Evolutionary conservation across 139 green algal species (phyloP), one percentile per base, ranked within the genome.

Genomic region (Coelastrella sp.): DNA sequence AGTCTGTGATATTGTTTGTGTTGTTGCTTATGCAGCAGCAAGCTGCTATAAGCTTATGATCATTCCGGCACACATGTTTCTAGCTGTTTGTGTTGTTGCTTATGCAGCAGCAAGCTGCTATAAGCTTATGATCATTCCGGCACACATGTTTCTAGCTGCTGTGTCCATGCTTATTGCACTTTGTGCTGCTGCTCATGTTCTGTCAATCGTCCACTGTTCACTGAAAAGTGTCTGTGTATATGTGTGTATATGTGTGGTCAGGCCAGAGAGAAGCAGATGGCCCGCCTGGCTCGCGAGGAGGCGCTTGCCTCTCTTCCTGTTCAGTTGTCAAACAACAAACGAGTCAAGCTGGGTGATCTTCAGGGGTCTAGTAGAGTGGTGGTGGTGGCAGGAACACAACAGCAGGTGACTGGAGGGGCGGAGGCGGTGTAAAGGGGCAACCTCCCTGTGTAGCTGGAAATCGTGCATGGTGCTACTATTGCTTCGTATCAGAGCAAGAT

Each of bases 241-340:
- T n/a, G n/a, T n/a, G n/a, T n/a, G n/a, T n/a, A n/a, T n/a, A 64
- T 21, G 27, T 34, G 19, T 32, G 2, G 6, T 64, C 60, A 93
- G 86, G 94, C 92, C 0, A 87, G 91, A 5, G 89, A 95, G 37
- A 94, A 94, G 88, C 94, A 96, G 88, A 85, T 96, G 41, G 89
- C 89, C 3, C 88, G 93, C 0, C 88, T 97, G 72, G 34, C 71
- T 63, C 89, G 94, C 7, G 95, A 98, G 87, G 92, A 96, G 62
- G 75, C 81, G 32, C 89, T 98, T 35, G 91, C 87, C 0, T 51
- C 74, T 0, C 90, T 93, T 53, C 78, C 84, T 37, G 62, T 98
- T 71, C 88, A 92, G 74, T 93, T 97, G n/a, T 87, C 90, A 25
- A 96, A 90, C 76, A 85, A 88, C 45, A 93, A 93, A 66, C 41